Percentiles rank a stretch among this genome's conserved stretches.
These are phyloP conservation scores for Exophiala viscosa DNA, from an alignment of 2,329 filamentous ascomycete species.

Conservation along the genomic window DNA sequence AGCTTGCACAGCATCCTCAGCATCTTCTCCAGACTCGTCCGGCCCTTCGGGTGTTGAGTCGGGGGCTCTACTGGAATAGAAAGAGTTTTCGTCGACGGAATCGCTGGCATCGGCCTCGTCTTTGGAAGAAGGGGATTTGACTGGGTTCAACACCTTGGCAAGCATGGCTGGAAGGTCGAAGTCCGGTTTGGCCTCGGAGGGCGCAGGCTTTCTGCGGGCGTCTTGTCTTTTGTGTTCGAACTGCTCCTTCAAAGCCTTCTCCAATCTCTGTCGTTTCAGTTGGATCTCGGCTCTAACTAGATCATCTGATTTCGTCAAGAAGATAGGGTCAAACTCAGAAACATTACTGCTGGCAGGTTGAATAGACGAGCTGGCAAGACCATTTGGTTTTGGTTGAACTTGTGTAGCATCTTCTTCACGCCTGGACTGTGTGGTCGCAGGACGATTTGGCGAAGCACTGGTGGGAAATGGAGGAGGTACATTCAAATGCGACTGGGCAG, in stretches of 20 bases:
- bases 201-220: slow-evolving; percentile 47
- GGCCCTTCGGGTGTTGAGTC: slow-evolving; percentile 62
- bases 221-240: slow-evolving; percentile 60
- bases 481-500: slow-evolving; percentile 30
- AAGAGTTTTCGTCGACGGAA: slow-evolving; percentile 85
- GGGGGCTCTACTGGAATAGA: slow-evolving; percentile 87
- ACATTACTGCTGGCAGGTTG: slow-evolving; percentile 42
- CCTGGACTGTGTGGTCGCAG: slow-evolving; percentile 18
- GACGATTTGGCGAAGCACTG: slow-evolving; percentile 29
- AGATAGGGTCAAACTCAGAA: slow-evolving; percentile 73
- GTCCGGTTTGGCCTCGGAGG: slow-evolving; percentile 56
- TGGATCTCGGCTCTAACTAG: slow-evolving; percentile 77
- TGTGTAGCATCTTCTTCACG: slow-evolving; percentile 18
- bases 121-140: slow-evolving; percentile 63
- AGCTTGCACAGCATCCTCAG: slow-evolving; percentile 32
- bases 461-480: slow-evolving; percentile 21
- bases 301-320: slow-evolving; percentile 81
- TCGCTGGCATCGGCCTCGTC: slow-evolving; percentile 49
- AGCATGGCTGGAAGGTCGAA: slow-evolving; percentile 72
- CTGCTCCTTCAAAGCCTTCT: slow-evolving; percentile 73
- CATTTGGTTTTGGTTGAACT: slow-evolving; percentile 14
- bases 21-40: slow-evolving; percentile 25
- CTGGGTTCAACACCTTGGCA: slow-evolving; percentile 65
- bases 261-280: slow-evolving; percentile 75
- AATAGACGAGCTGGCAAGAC: slow-evolving; percentile 31